Conservation (phyloP, 257 asterid species). For the Thymus quinquecostatus region DNA sequence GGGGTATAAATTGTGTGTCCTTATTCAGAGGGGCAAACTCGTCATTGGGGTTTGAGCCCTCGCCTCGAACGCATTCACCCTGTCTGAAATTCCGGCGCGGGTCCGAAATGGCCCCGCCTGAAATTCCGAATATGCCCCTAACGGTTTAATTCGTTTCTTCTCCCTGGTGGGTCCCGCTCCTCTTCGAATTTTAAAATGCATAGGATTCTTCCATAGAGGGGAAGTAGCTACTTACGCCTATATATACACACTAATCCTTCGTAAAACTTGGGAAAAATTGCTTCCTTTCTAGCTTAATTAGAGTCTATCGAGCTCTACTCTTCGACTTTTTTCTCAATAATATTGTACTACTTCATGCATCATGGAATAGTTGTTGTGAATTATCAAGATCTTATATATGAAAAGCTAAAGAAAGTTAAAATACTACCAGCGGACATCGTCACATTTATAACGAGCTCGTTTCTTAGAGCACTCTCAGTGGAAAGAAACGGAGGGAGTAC, state of each 20-base stretch:
- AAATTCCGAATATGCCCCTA: conserved; percentile 43
- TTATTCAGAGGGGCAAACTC: conserved; percentile 40
- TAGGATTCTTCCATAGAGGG: conserved; percentile 27
- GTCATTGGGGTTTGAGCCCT: conserved; percentile 53
- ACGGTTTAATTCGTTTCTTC: conserved; percentile 46
- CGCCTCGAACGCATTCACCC: conserved; percentile 51
- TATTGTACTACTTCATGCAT: too few relatives aligned
- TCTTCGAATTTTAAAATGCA: conserved; percentile 29
- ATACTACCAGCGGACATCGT: too few relatives aligned
- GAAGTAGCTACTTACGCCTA: neutral
- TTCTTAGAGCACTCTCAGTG: too few relatives aligned
- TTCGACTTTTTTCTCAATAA: too few relatives aligned
- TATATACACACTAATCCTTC: neutral
- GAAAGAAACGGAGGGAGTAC: too few relatives aligned
- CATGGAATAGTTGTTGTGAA: too few relatives aligned
- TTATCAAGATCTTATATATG: too few relatives aligned
- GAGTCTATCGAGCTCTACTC: too few relatives aligned
- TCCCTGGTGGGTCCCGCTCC: conserved; percentile 32
- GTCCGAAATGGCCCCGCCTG: conserved; percentile 22
- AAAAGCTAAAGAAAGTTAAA: too few relatives aligned
- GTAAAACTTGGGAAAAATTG: too few relatives aligned
- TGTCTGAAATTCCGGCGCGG: conserved; percentile 59
- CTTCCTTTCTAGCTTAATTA: too few relatives aligned
- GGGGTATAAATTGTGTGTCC: conserved; percentile 37
- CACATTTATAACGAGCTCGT: too few relatives aligned